Evolutionary conservation across 768 basidiomycete species (phyloP), one percentile per base, ranked within the genome.

Genomic region (Tulasnella sp.): DNA sequence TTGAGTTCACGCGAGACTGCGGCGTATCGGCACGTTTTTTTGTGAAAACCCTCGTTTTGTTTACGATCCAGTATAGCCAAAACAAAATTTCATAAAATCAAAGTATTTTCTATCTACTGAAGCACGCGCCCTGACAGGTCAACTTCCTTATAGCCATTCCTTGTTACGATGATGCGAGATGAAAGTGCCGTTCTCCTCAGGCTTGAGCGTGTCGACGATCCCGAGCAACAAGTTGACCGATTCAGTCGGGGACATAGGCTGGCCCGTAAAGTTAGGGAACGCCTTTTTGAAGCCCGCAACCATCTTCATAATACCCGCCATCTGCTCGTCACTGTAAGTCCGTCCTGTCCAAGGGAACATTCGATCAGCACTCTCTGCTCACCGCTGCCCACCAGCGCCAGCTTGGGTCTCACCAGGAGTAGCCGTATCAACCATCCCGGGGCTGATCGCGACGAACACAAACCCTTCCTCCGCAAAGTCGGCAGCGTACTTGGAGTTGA

Each of bases 81-180:
- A 32, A 59, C 26, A 7, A 29, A 14, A 40, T 59, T 32, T 32
- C n/a, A n/a, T n/a, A 29, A 59, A 8, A 22, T 19, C 0, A 14
- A 59, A 59, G 26, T 11, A 26, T 7, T 11, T 29, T 29, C 22
- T 29, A 52, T 26, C n/a, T n/a, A n/a, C n/a, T n/a, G n/a, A n/a
- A n/a, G n/a, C n/a, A n/a, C n/a, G n/a, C n/a, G n/a, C n/a, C n/a
- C n/a, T n/a, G n/a, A n/a, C n/a, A n/a, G n/a, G 44, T 47, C 14
- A 1, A 76, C 74, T 34, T 32, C 29, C 34, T 47, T 73, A 78
- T 26, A 77, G 62, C 77, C 77, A 78, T 37, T 78, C 71, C 64
- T 76, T 74, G 62, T 78, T 76, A n/a, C 76, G 76, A 26, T 74
- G 62, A 42, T 78, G 77, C 16, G 77, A 77, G 17, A 77, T 37